These are phyloP conservation scores for Zoysia japonica DNA, from an alignment of 176 grass and related monocot species.

Conservation along the genomic window DNA sequence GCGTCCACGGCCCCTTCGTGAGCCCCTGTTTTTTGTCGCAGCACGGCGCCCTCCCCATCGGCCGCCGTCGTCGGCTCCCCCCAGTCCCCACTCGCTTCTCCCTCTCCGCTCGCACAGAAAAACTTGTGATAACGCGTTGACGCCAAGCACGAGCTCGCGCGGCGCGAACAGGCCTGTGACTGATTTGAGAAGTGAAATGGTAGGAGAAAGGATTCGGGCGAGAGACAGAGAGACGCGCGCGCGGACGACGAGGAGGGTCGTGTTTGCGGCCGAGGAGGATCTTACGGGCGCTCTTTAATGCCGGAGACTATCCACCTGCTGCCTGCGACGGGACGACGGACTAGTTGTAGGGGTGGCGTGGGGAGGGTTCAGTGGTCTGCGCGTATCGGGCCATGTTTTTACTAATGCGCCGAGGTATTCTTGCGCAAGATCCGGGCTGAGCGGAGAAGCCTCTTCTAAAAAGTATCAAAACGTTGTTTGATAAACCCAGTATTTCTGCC, in stretches of 20 bases:
- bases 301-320: constrained; percentile 39
- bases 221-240: background rate
- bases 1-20: constrained; percentile 97
- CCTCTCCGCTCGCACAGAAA: background rate
- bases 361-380: background rate
- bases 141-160: constrained; percentile 15
- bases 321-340: constrained; percentile 27
- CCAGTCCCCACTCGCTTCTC: background rate
- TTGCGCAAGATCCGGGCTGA: too few relatives aligned
- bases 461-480: too few relatives aligned
- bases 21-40: constrained; percentile 73
- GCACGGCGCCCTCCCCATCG: constrained; percentile 94
- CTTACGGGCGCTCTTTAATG: constrained; percentile 42
- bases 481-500: too few relatives aligned
- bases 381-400: background rate
- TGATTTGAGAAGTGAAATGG: constrained; percentile 11
- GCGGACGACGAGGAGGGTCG: constrained; percentile 44
- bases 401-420: too few relatives aligned
- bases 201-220: constrained; percentile 16
- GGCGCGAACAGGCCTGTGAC: constrained; percentile 3
- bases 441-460: too few relatives aligned
- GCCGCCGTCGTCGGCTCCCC: background rate
- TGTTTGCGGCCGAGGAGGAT: constrained; percentile 56
- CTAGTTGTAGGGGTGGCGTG: background rate
- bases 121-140: background rate